Conservation (phyloP, 148 eudicot species). For the Amaranthus palmeri region DNA sequence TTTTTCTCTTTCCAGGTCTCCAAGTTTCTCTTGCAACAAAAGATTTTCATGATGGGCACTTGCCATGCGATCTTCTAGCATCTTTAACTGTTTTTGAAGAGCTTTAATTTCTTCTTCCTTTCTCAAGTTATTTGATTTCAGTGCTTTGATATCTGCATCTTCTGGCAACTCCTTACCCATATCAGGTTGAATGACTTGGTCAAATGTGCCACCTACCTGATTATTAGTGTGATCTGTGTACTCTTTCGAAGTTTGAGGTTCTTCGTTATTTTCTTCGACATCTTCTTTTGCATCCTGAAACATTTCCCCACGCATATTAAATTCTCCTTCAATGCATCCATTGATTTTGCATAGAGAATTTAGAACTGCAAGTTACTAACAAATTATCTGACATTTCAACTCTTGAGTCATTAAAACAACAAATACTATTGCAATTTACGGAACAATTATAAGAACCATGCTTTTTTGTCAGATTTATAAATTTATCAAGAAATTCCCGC, state of each 20-base stretch:
- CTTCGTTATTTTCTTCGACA: constrained; percentile 23
- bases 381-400: constrained; percentile 17
- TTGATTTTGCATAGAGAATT: constrained; percentile 35
- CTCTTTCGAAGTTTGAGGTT: constrained; percentile 21
- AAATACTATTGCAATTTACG: constrained; percentile 11
- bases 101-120: constrained; percentile 39
- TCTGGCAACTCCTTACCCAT: constrained; percentile 16
- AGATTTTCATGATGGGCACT: constrained; percentile 32
- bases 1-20: constrained; percentile 37
- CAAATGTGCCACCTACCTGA: constrained; percentile 24
- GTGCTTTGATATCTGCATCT: constrained; percentile 31
- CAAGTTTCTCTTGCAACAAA: constrained; percentile 37
- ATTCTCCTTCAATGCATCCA: constrained; percentile 40
- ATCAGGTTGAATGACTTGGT: constrained; percentile 13
- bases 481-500: constrained; percentile 36
- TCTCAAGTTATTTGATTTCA: constrained; percentile 22
- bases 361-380: constrained; percentile 26
- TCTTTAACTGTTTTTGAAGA: constrained; percentile 28
- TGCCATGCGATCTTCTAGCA: constrained; percentile 44
- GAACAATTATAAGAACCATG: constrained; percentile 26
- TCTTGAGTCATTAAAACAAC: constrained; percentile 25
- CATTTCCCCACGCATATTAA: constrained; percentile 26
- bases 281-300: constrained; percentile 24
- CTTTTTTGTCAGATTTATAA: constrained; percentile 34
- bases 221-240: constrained; percentile 15